Percentiles rank a stretch among this genome's conserved stretches.
These are phyloP conservation scores for Coemansia sp. DNA, from an alignment of 192 early-diverging fungal species.

Conservation along the genomic window DNA sequence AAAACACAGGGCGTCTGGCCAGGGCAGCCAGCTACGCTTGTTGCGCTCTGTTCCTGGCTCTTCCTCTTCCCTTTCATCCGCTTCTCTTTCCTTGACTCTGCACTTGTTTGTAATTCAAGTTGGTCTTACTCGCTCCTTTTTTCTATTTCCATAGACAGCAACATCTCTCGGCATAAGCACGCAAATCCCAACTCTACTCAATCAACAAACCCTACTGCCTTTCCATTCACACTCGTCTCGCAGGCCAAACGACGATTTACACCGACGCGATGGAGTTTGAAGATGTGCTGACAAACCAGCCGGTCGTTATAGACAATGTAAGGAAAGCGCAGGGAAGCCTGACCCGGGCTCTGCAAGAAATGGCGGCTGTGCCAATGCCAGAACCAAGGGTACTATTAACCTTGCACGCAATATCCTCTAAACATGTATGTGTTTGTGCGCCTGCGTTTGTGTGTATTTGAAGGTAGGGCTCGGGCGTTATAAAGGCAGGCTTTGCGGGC, in stretches of 20 bases:
- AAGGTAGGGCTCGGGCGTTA: constrained; percentile 97
- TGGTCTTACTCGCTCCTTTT: background rate
- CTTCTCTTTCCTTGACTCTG: too few species aligned
- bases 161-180: too few species aligned
- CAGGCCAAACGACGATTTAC: too few species aligned
- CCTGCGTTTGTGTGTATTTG: background rate
- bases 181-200: background rate
- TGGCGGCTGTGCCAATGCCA: too few species aligned
- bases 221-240: too few species aligned
- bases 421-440: background rate
- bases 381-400: background rate
- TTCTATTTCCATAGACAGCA: background rate
- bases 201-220: background rate
- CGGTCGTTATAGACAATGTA: constrained; percentile 99
- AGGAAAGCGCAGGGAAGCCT: too few species aligned
- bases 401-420: background rate
- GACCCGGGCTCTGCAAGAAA: too few species aligned
- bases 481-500: constrained; percentile 98
- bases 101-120: background rate
- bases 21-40: too few species aligned
- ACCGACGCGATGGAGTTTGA: constrained; percentile 85
- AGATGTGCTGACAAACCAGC: constrained; percentile 95
- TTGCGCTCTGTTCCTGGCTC: too few species aligned
- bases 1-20: too few species aligned
- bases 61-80: too few species aligned